Percentiles rank a stretch among this genome's conserved stretches.
Conservation (phyloP, 2,329 filamentous ascomycete genomes). For the Dothistroma septosporum region DNA sequence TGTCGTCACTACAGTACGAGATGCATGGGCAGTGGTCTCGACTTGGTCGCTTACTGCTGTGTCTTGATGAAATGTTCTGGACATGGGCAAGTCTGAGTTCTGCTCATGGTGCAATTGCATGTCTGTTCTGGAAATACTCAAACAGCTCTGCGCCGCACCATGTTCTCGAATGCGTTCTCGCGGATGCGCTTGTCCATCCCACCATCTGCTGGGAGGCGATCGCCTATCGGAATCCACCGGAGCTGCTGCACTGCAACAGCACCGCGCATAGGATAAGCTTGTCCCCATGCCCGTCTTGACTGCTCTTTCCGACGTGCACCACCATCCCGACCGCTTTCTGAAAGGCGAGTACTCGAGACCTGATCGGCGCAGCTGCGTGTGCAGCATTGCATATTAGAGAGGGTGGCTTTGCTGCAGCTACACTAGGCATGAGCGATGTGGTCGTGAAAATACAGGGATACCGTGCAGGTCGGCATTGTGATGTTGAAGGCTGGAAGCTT, state of each 20-base stretch:
- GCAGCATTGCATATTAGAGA: not conserved
- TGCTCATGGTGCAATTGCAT: not conserved
- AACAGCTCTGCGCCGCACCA: too few relatives aligned
- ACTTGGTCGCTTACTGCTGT: not conserved
- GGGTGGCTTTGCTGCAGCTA: not conserved
- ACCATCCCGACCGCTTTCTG: not conserved
- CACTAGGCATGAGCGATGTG: not conserved
- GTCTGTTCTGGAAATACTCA: too few relatives aligned
- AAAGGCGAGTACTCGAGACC: not conserved
- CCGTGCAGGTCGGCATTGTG: not conserved
- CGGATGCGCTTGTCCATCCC: too few relatives aligned
- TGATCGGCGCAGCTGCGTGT: not conserved
- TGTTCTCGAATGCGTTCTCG: too few relatives aligned
- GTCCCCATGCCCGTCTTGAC: not conserved
- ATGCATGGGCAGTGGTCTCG: not conserved
- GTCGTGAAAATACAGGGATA: not conserved
- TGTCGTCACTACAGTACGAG: not conserved
- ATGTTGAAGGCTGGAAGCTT: not conserved
- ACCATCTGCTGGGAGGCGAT: too few relatives aligned
- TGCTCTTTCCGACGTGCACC: not conserved
- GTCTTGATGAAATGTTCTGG: not conserved
- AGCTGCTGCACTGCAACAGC: not conserved
- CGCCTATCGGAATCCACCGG: not conserved
- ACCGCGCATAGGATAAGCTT: not conserved
- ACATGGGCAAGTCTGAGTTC: not conserved